Evolutionary conservation across 345 rosid species (phyloP).

Genomic region (Ceriops tagal): DNA sequence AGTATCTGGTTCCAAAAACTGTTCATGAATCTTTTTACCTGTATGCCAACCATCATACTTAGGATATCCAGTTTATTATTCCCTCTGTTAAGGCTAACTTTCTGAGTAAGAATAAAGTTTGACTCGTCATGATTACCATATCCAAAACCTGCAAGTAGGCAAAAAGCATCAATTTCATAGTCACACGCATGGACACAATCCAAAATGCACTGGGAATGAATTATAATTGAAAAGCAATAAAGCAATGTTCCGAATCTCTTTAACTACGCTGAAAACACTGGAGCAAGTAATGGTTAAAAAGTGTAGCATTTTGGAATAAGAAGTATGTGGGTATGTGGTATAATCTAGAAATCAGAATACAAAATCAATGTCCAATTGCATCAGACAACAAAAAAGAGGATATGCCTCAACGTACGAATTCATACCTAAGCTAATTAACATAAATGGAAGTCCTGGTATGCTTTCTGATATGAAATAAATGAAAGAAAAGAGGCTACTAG

Average conservation of each 20-base stretch:
- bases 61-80: slow-evolving; percentile 52
- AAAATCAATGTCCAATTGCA: no score
- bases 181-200: background rate
- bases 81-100: slow-evolving; percentile 41
- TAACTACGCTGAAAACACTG: no score
- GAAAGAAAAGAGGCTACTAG: background rate
- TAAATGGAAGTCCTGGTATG: background rate
- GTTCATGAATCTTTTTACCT: slow-evolving; percentile 35
- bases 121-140: slow-evolving; percentile 52
- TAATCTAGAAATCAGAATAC: no score
- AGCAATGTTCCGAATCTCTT: no score
- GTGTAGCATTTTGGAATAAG: no score
- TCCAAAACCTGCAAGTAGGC: slow-evolving; percentile 40
- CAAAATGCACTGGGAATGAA: background rate
- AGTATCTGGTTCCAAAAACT: background rate
- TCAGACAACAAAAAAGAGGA: no score
- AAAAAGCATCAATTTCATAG: background rate
- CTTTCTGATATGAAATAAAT: background rate
- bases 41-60: slow-evolving; percentile 57
- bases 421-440: no score
- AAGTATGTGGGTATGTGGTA: no score
- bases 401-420: no score
- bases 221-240: background rate
- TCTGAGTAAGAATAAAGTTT: slow-evolving; percentile 39
- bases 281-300: no score